Base-by-base conservation (phyloP, 2,329 filamentous ascomycete genomes). In the Cordyceps cateniannulata region DNA sequence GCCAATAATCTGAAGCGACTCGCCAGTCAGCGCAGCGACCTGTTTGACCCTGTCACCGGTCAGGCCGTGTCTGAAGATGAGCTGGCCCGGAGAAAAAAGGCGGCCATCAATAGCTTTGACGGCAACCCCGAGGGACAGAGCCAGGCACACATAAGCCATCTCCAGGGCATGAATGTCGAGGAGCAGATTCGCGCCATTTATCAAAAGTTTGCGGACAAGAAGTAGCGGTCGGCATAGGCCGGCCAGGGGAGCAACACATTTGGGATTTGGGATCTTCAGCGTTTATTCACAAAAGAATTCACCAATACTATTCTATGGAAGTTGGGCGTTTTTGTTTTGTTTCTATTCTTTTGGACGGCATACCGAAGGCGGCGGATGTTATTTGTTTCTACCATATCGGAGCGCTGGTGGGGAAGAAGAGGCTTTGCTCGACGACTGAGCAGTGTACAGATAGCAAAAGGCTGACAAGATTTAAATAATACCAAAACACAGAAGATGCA, bases 1-100 rank as follows among this genome's bases (percentile, higher is more conserved):
- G 93, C 92, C 56, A 93, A 91, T 72, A 97, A 98, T 71, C 83
- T 98, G 64, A 98, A 98, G 79, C 88, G 93, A n/a, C 81, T 98
- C 56, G 92, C 93, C 25, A 93, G 90, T 66, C 90, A 96, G 73
- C 85, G 93, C 51, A 88, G 84, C 65, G 93, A 97, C 69, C 84
- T 97, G 20, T 96, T 96, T 66, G 93, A 97, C 66, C 79, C 82
- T 1, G 81, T 84, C 18, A 87, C 87, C 0, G 89, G 89, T 1
- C 81, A 87, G 65, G 80, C 85, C 1, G 74, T 91, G 38, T 82
- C 86, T 4, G 86, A 91, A 65, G 92, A 96, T 71, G 89, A 90
- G 69, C 77, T 85, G 59, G 85, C 85, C 12, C 81, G 90, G 63
- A 81, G 90, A 69, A 96, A 96, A 79, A 87, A 87, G 69, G 85